Percentiles rank a stretch among this genome's conserved stretches.
These are phyloP conservation scores for Kregervanrija fluxuum DNA, from an alignment of 805 yeast species.

Conservation along the genomic window DNA sequence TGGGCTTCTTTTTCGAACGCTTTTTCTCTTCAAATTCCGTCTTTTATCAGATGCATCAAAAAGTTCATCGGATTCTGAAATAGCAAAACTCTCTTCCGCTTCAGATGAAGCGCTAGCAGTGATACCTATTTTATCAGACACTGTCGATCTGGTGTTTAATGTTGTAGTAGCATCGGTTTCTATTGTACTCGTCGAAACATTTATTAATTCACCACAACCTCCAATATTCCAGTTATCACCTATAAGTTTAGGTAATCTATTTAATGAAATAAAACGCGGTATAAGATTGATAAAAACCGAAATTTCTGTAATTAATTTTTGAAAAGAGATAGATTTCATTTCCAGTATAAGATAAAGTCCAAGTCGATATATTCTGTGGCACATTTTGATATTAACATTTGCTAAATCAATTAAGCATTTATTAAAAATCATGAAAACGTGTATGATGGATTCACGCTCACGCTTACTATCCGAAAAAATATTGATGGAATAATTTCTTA, in stretches of 20 bases:
- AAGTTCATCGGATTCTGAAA: conserved; percentile 5
- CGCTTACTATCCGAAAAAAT: conserved; percentile 13
- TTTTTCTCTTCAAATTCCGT: not conserved
- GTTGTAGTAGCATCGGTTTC: not conserved
- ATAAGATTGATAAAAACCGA: conserved; percentile 39
- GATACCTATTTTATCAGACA: conserved; percentile 1
- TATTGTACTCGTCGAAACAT: not conserved
- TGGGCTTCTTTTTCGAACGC: no score
- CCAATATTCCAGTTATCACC: conserved; percentile 22
- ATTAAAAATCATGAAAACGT: conserved; percentile 39
- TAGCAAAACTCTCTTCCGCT: conserved; percentile 7
- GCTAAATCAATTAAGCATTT: conserved; percentile 35
- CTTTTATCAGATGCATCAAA: not conserved
- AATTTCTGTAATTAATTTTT: conserved; percentile 36
- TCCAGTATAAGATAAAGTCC: conserved; percentile 31
- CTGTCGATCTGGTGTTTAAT: not conserved
- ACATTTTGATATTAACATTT: conserved; percentile 31
- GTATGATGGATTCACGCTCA: conserved; percentile 21
- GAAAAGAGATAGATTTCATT: conserved; percentile 35
- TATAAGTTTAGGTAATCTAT: conserved; percentile 19
- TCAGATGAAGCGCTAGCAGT: conserved; percentile 3
- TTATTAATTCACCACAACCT: not conserved
- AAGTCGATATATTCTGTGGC: conserved; percentile 31
- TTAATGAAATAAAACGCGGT: conserved; percentile 30
- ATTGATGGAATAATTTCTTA: conserved; percentile 10